Base-by-base conservation (phyloP, 192 early-diverging fungal species). In the Mortierella antarctica region DNA sequence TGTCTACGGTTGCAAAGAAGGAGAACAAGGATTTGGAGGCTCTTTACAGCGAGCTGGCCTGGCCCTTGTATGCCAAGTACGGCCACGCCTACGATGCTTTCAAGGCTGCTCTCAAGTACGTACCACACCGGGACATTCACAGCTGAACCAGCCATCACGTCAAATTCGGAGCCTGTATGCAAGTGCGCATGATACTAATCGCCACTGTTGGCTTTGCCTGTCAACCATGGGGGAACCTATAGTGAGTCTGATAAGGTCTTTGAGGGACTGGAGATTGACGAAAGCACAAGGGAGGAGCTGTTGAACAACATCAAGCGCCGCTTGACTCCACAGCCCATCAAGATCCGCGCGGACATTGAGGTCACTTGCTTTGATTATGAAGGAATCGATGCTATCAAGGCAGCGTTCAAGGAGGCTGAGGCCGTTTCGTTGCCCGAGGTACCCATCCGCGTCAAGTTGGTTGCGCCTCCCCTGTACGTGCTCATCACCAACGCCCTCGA, bases 11-110 rank as follows among this genome's bases (percentile, higher is more conserved):
- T 42, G 97, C 98, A 23, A 92, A 96, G 78, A 94, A 93, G 86
- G 84, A 92, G 39, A 91, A 91, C 67, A 84, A 90, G 63, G 89
- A 90, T n/a, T 83, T 98, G 53, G 93, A 97, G 78, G 89, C 93
- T 2, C 87, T 98, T 17, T 97, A 98, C 74, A 85, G 90, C 48
- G 77, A 88, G 66, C 88, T 96, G 73, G 94, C 93, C 8, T 99
- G 98, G 98, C 96, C 97, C 42, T 86, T 99, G 60, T 98, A 99
- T 82, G 88, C 85, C 83, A 93, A 96, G 88, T 98, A 96, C 74
- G 96, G 96, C 15, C 98, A 98, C 74, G 98, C 98, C 41, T 98
- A 93, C 63, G 95, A 97, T 83, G 98, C 96, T 8, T 99, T 99
- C 88, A 98, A 98, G 88, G 70, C 93, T 53, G 96, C 97, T 21